A percentile compares a stretch with the other conserved stretches of the same genome.
Conservation (phyloP, 495 filamentous ascomycete species). For the Penicillium cosmopolitanum region DNA sequence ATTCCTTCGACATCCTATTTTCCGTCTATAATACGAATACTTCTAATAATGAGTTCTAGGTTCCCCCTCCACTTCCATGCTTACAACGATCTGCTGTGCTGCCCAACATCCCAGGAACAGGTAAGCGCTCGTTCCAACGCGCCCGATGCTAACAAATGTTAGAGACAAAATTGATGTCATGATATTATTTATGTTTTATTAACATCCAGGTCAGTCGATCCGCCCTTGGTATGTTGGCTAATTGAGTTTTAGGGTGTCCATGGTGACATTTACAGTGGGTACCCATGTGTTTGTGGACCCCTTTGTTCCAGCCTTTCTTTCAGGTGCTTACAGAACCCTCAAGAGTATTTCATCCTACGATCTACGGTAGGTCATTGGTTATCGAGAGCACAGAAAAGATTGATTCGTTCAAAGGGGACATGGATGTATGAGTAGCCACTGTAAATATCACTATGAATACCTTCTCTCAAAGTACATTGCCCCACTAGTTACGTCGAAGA, state of each 20-base stretch:
- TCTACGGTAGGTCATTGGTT: neutral
- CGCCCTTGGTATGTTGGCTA: neutral
- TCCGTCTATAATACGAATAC: too few relatives aligned
- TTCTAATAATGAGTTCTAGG: too few relatives aligned
- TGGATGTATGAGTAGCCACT: neutral
- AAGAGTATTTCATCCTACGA: neutral
- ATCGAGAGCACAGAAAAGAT: neutral
- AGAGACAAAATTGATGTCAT: too few relatives aligned
- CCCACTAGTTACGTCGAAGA: neutral
- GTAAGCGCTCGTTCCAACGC: too few relatives aligned
- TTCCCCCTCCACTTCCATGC: too few relatives aligned
- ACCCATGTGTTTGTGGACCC: neutral
- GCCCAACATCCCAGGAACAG: too few relatives aligned
- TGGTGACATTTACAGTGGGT: neutral
- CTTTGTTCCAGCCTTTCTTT: neutral
- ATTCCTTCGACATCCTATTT: too few relatives aligned
- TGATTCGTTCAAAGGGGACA: neutral
- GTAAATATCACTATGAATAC: neutral
- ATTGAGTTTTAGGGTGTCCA: neutral
- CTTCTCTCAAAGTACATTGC: neutral
- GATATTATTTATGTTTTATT: neutral
- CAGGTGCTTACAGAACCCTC: constrained; percentile 1
- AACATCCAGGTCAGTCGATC: neutral
- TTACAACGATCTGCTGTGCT: too few relatives aligned
- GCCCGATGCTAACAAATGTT: too few relatives aligned